Evolutionary conservation across 805 yeast species (phyloP), one percentile per base, ranked within the genome.

Genomic region (Debaryomyces tyrocola): DNA sequence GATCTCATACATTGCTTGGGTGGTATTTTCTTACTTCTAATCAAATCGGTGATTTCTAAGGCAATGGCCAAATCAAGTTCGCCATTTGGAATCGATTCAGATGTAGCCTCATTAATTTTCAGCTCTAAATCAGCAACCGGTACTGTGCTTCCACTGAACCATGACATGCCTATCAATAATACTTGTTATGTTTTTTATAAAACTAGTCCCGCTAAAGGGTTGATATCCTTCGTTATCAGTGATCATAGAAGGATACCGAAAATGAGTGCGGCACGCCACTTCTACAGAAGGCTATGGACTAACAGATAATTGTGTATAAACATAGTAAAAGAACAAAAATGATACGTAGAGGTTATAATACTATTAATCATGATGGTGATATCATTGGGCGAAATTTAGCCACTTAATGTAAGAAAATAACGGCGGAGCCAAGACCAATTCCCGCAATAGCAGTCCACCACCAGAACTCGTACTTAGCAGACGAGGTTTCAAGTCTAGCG

Each of bases 71-170:
- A 69, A 58, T 91, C 96, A 39, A 87, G 75, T 58, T 91, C 97
- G 2, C 97, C 97, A 59, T 85, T 82, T 4, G 97, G 97, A 39
- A 91, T 85, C n/a, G 87, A 73, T 63, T 90, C 96, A 33, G 91
- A 84, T 0, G 97, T 89, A 14, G 96, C 96, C 51, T 78, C 80
- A 45, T 77, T 80, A 33, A 91, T 82, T 54, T 84, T 80, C 40
- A 71, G 75, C 54, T 86, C 94, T 34, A 87, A 59, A 33, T 69
- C 74, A 3, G 66, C 62, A 4, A 65, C 58, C 12, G 69, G 60
- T 33, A 56, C 66, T 7, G 64, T 51, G 10, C 62, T 59, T 15
- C 66, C 65, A 43, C 75, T 64, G 55, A 79, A 79, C 84, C 84
- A 80, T 28, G 84, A 69, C 84, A 79, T 79, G n/a, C 9, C 20